Percentiles rank a stretch among this genome's conserved stretches.
Conservation (phyloP, 2,329 filamentous ascomycete genomes). For the Colletotrichum cuscutae region DNA sequence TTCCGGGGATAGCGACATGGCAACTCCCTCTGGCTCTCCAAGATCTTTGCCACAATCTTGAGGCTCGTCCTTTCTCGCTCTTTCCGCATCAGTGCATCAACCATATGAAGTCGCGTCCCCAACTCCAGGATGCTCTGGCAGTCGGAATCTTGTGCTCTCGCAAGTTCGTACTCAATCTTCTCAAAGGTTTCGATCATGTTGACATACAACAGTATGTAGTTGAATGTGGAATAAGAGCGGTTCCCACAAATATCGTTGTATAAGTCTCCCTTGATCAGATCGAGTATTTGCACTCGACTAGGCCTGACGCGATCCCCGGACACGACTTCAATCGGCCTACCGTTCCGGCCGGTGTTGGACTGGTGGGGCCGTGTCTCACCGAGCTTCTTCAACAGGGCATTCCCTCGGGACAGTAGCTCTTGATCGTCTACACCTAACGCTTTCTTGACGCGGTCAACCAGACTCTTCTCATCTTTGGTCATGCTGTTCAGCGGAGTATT, state of each 20-base stretch:
- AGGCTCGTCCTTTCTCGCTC: background rate
- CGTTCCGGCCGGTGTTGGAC: background rate
- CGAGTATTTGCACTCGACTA: constrained; percentile 37
- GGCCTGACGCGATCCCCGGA: constrained; percentile 38
- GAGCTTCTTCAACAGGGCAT: background rate
- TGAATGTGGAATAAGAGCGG: constrained; percentile 45
- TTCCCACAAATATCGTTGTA: constrained; percentile 42
- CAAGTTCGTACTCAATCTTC: constrained; percentile 42
- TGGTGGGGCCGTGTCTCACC: background rate
- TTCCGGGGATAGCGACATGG: background rate
- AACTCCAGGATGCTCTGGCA: background rate
- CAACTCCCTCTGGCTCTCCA: background rate
- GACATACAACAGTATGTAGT: constrained; percentile 44
- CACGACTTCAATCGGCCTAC: constrained; percentile 9
- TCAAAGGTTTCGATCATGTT: constrained; percentile 40
- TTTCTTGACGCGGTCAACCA: background rate
- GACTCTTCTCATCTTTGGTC: constrained; percentile 38
- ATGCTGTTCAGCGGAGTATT: constrained; percentile 43
- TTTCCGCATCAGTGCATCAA: background rate
- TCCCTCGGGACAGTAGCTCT: background rate
- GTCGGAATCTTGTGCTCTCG: background rate
- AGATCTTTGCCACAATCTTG: background rate
- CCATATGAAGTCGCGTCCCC: background rate
- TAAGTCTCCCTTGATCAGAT: constrained; percentile 39
- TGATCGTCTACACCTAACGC: background rate